Evolutionary conservation across 1,284 basidiomycete species (phyloP).

Genomic region (Papiliotrema laurentii): DNA sequence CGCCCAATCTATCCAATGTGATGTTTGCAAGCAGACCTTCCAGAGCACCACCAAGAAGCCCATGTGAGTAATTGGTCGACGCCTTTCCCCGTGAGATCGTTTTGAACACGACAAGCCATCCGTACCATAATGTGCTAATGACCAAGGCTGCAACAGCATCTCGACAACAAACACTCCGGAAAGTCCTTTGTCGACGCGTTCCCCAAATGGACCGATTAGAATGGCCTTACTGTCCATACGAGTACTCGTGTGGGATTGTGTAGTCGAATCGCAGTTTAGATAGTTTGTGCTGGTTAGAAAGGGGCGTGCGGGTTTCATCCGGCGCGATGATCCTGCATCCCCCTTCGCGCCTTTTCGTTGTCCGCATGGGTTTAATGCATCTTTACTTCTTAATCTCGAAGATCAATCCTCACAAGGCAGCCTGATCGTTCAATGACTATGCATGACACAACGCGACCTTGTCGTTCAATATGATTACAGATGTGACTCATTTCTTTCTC

Average conservation of each 20-base stretch:
- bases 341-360: no score
- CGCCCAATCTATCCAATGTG: constrained; percentile 50
- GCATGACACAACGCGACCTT: not conserved
- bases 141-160: constrained; percentile 34
- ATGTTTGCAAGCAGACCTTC: constrained; percentile 51
- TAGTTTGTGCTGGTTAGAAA: no score
- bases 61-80: constrained; percentile 33
- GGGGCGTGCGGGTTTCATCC: no score
- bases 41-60: constrained; percentile 50
- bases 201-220: constrained; percentile 19
- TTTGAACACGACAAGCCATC: not conserved
- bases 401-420: no score
- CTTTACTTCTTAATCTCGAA: no score
- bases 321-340: no score
- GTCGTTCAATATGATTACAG: not conserved
- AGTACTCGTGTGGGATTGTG: no score
- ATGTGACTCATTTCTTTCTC: not conserved
- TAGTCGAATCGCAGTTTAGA: no score
- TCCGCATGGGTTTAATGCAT: no score
- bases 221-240: no score
- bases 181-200: constrained; percentile 31
- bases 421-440: no score
- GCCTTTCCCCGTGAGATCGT: no score
- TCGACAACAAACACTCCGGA: constrained; percentile 37
- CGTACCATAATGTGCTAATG: not conserved